Percentiles rank a stretch among this genome's conserved stretches.
Conservation (phyloP, 2,329 filamentous ascomycete species). For the Catunica adiposa region DNA sequence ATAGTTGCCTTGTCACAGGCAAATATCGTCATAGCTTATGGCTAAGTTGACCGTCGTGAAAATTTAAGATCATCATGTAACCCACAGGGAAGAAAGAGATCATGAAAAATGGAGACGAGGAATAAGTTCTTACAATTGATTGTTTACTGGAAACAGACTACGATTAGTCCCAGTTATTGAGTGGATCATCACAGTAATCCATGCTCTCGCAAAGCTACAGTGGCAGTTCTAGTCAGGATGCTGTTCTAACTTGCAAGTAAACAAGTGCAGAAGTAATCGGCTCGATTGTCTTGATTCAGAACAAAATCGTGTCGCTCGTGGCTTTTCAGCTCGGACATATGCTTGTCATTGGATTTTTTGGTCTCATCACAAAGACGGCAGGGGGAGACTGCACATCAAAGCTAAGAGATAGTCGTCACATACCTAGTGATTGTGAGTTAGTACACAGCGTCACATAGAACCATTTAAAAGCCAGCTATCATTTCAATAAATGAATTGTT, state of each 20-base stretch:
- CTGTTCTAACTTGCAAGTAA: not conserved
- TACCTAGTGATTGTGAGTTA: conserved; percentile 8
- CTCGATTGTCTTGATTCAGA: conserved; percentile 9
- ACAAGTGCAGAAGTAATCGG: not conserved
- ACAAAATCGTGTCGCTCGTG: conserved; percentile 16
- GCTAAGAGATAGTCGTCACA: not conserved
- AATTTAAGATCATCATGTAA: conserved; percentile 26
- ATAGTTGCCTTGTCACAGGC: conserved; percentile 29
- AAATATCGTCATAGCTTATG: conserved; percentile 30
- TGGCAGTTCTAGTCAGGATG: not conserved
- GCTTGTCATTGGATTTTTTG: conserved; percentile 70
- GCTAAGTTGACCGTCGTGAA: conserved; percentile 35
- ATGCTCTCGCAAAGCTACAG: not conserved
- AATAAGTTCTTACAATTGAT: conserved; percentile 8
- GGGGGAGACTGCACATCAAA: not conserved
- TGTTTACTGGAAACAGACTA: conserved; percentile 1
- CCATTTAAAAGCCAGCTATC: not conserved
- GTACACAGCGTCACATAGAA: conserved; percentile 4
- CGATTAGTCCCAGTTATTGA: not conserved
- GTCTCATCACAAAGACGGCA: conserved; percentile 14
- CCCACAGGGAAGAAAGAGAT: not conserved
- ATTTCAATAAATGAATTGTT: conserved; percentile 11
- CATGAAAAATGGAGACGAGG: not conserved
- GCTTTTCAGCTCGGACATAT: conserved; percentile 76
- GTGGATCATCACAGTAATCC: not conserved